Base-by-base conservation (phyloP, 2,329 filamentous ascomycete genomes). In the Aureobasidium vineae region DNA sequence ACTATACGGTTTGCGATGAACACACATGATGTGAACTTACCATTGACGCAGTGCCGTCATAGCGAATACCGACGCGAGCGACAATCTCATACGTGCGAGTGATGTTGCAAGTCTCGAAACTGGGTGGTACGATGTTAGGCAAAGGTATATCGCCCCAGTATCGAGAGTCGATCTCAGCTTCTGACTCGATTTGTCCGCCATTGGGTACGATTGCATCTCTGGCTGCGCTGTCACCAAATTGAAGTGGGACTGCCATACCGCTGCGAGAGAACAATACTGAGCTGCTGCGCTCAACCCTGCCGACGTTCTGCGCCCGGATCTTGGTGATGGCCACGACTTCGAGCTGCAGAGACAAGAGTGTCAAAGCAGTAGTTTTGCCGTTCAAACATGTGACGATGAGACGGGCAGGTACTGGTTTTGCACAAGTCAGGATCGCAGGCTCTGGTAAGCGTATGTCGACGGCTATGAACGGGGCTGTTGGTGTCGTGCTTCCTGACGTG, bases 21-120 rank as follows among this genome's bases (percentile, higher is more conserved):
- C n/a, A 15, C 19, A 57, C 3, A 45, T 19, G 1, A 21, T 33
- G 15, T 33, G 33, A 6, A 33, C 41, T 47, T 28, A 61, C 41
- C 41, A 47, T 47, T 26, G 47, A 54, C 28, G 60, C 53, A 26
- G 28, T 61, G 38, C 43, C 59, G 21, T 68, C 90, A 82, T 91
- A 93, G 66, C 86, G 87, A 43, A 97, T 77, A 1, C 92, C 92
- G 8, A 97, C 80, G 67, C 88, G 87, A 47, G 97, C 80, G 77
- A 97, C 92, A 43, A 99, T 79, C 74, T 93, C 89, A 76, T 99
- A 98, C 61, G 81, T 84, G 33, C 94, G 86, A 61, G 85, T 84
- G 57, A 98, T 85, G 76, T 98, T 98, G 78, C 95, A 99, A 1
- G 92, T 91, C 57, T 87, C 83, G 75, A 99, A 99, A 0, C 88